A percentile compares a stretch with the other conserved stretches of the same genome.
Evolutionary conservation across 2,329 filamentous ascomycete species (phyloP).

Genomic region (Plenodomus biglobosus): DNA sequence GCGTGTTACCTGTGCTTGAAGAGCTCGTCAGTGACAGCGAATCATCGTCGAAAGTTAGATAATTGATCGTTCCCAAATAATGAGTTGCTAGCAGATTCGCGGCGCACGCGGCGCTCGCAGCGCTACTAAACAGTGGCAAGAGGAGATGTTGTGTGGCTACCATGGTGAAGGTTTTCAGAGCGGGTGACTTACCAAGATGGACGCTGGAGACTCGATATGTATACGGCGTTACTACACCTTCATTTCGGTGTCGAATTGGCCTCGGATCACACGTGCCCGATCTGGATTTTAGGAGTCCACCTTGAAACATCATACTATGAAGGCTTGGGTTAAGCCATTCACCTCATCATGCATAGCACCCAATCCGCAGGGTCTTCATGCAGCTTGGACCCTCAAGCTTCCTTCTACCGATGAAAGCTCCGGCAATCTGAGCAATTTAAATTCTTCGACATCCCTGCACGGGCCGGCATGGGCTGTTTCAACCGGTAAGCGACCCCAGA

Average conservation of each 20-base stretch:
- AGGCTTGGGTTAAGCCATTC: constrained; percentile 8
- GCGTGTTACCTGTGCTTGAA: constrained; percentile 21
- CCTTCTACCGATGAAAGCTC: constrained; percentile 15
- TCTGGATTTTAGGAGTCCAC: constrained; percentile 10
- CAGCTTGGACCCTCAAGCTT: constrained; percentile 5
- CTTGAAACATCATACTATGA: constrained; percentile 17
- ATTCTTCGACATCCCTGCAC: constrained; percentile 15
- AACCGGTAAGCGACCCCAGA: constrained; percentile 8
- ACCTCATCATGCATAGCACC: constrained; percentile 6
- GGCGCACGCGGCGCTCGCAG: constrained; percentile 29
- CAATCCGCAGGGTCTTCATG: constrained; percentile 4
- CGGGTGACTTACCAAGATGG: background rate
- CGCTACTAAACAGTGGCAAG: constrained; percentile 28
- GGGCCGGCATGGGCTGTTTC: constrained; percentile 12
- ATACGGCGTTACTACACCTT: constrained; percentile 6
- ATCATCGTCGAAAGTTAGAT: constrained; percentile 27
- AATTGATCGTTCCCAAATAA: constrained; percentile 33
- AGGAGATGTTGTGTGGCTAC: constrained; percentile 23
- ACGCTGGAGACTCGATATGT: constrained; percentile 6
- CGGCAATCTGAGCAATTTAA: constrained; percentile 12
- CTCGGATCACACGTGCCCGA: constrained; percentile 9
- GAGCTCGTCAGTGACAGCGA: constrained; percentile 25
- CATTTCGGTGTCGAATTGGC: background rate
- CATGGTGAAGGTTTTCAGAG: constrained; percentile 17
- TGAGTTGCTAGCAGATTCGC: constrained; percentile 35